Evolutionary conservation across 129 eudicot species (phyloP).

Genomic region (Artemisia tridentata): DNA sequence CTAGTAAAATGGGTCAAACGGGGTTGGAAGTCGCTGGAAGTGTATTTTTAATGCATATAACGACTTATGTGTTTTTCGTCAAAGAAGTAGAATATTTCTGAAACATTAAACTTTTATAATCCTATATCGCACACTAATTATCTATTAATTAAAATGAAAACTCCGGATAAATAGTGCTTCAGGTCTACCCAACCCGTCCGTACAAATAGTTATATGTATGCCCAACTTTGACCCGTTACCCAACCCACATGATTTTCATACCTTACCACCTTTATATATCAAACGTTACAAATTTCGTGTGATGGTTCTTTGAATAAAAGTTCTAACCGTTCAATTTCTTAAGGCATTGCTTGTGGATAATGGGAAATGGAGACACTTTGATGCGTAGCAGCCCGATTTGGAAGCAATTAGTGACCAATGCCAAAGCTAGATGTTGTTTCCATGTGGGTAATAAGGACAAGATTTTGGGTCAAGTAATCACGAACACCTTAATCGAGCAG

Average conservation of each 20-base stretch:
- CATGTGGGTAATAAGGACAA: conserved; percentile 43
- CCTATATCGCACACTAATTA: too few relatives aligned
- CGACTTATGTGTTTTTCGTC: too few relatives aligned
- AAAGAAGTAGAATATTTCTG: too few relatives aligned
- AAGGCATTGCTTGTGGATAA: conserved; percentile 61
- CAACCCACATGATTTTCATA: too few relatives aligned
- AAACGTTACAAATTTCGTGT: neutral
- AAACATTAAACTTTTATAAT: too few relatives aligned
- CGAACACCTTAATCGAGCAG: conserved; percentile 21
- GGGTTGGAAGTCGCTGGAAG: too few relatives aligned
- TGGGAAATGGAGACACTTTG: conserved; percentile 63
- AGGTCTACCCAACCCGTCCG: too few relatives aligned
- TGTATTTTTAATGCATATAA: too few relatives aligned
- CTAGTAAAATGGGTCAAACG: neutral
- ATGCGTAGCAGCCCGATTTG: conserved; percentile 42
- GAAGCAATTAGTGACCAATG: conserved; percentile 41
- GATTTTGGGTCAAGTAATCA: conserved; percentile 29
- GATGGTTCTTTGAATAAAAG: neutral
- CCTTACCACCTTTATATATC: neutral
- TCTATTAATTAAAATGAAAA: too few relatives aligned
- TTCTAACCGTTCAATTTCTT: conserved; percentile 7
- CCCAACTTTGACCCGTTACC: too few relatives aligned
- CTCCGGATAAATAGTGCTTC: too few relatives aligned
- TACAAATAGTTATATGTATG: too few relatives aligned
- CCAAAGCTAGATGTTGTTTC: conserved; percentile 35